Percentiles rank a stretch among this genome's conserved stretches.
These are phyloP conservation scores for Citeromyces nyonsensis DNA, from an alignment of 805 yeast species.

Conservation along the genomic window DNA sequence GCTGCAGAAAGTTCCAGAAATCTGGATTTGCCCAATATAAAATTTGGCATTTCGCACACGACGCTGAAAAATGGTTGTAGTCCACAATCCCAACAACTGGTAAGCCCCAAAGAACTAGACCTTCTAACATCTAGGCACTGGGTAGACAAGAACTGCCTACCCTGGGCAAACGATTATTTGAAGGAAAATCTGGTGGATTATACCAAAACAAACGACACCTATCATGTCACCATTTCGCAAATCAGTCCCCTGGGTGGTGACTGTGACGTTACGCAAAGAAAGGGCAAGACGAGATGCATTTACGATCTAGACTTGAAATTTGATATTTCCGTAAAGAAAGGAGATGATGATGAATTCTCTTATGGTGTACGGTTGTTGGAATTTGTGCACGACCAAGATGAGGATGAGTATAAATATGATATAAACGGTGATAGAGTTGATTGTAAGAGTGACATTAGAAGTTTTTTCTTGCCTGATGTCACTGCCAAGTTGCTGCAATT, in stretches of 20 bases:
- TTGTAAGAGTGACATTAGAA: constrained; percentile 20
- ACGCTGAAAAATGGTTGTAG: constrained; percentile 45
- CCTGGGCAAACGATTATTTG: constrained; percentile 79
- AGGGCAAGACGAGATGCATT: constrained; percentile 66
- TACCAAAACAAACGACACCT: constrained; percentile 17
- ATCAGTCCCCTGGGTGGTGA: constrained; percentile 44
- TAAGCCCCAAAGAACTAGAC: background rate
- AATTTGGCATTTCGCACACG: background rate
- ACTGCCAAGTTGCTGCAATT: constrained; percentile 32
- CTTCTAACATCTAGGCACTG: constrained; percentile 48
- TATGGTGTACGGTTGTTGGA: constrained; percentile 44
- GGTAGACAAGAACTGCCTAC: constrained; percentile 95
- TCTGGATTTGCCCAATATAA: too few relatives aligned
- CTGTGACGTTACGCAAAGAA: constrained; percentile 74
- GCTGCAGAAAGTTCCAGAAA: too few relatives aligned
- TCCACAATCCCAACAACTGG: constrained; percentile 93
- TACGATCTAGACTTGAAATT: constrained; percentile 49
- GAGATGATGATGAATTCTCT: constrained; percentile 16
- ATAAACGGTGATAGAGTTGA: constrained; percentile 23
- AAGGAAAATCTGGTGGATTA: constrained; percentile 39
- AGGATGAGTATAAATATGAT: constrained; percentile 42
- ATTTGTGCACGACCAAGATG: constrained; percentile 65
- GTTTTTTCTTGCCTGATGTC: constrained; percentile 35
- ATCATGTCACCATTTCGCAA: constrained; percentile 14
- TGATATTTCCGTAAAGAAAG: constrained; percentile 17